Evolutionary conservation across 1,284 basidiomycete species (phyloP).

Genomic region (Tilletia caries): DNA sequence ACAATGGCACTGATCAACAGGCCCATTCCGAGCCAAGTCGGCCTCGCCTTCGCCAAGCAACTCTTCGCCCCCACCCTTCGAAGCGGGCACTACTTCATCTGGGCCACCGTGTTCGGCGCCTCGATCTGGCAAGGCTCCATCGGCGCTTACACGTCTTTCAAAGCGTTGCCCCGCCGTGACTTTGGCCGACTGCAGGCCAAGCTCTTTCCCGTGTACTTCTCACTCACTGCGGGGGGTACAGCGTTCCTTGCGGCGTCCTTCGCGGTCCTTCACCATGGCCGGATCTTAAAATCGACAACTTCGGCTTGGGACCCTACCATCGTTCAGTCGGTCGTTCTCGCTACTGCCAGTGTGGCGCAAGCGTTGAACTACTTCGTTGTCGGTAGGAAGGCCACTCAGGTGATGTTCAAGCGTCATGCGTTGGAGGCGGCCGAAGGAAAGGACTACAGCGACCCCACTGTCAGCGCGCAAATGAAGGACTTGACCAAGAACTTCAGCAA

Average conservation of each 20-base stretch:
- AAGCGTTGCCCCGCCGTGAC: background rate
- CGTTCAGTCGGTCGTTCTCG: conserved; percentile 1
- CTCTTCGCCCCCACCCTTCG: conserved; percentile 9
- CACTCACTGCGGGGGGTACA: background rate
- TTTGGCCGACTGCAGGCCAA: conserved; percentile 9
- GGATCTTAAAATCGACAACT: background rate
- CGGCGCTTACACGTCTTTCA: background rate
- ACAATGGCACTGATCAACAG: background rate
- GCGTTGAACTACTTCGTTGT: background rate
- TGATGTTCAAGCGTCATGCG: conserved; percentile 7
- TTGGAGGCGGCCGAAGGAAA: conserved; percentile 12
- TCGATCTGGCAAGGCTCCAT: conserved; percentile 6
- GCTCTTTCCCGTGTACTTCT: conserved; percentile 6
- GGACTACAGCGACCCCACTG: conserved; percentile 2
- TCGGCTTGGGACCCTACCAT: conserved; percentile 9
- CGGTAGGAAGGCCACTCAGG: background rate
- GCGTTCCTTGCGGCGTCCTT: background rate
- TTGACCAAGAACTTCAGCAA: background rate
- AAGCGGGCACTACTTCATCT: background rate
- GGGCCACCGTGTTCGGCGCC: background rate
- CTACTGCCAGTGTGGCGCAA: background rate
- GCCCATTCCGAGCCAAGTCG: background rate
- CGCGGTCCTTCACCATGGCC: background rate
- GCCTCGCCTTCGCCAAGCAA: conserved; percentile 9
- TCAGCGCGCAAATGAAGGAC: conserved; percentile 12